phyloP scores from a whole-genome alignment of 768 basidiomycete genomes.

The Leccinum variicolor region DNA sequence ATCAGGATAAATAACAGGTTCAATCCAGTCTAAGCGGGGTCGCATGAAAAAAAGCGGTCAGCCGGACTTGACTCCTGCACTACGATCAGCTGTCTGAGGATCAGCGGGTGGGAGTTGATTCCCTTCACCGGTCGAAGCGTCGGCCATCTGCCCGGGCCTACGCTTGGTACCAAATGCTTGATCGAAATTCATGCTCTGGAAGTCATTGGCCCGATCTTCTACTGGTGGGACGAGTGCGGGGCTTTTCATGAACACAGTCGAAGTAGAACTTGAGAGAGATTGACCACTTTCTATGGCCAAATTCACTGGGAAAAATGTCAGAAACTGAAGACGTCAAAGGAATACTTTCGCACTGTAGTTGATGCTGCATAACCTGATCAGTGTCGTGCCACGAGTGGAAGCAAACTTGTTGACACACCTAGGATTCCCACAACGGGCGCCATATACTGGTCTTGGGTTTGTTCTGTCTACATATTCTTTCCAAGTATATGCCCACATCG shows the following conservation, averaged over 20 bases:
- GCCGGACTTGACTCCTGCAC: no score
- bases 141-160: not conserved
- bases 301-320: constrained; percentile 5
- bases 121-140: constrained; percentile 31
- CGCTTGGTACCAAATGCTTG: constrained; percentile 38
- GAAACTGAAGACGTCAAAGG: not conserved
- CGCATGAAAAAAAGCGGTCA: no score
- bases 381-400: not conserved
- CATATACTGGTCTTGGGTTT: constrained; percentile 51
- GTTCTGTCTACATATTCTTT: constrained; percentile 58
- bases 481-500: constrained; percentile 81
- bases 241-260: constrained; percentile 34
- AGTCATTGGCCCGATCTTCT: constrained; percentile 17
- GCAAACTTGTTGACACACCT: constrained; percentile 23
- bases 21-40: no score
- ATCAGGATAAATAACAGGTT: no score
- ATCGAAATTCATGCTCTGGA: constrained; percentile 32
- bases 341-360: constrained; percentile 39
- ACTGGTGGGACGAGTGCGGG: constrained; percentile 19
- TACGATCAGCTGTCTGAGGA: no score
- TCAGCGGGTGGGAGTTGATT: constrained; percentile 9
- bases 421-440: constrained; percentile 64
- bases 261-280: constrained; percentile 64
- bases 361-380: constrained; percentile 37
- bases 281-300: constrained; percentile 60